A percentile compares a stretch with the other conserved stretches of the same genome.
Conservation (phyloP, 345 rosid species). For the Euphorbia peplus region DNA sequence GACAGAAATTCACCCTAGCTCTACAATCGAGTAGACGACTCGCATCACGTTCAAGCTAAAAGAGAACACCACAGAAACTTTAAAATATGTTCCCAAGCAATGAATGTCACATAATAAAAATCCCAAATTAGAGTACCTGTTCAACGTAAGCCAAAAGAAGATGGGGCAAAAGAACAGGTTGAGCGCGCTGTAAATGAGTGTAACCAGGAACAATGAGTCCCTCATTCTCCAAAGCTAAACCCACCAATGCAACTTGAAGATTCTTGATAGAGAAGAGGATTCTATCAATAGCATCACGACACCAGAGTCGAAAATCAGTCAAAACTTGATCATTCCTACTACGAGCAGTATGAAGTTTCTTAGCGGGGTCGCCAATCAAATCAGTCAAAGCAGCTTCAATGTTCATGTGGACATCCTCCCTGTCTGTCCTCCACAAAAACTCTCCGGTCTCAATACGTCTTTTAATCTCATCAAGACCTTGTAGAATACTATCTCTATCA, state of each 20-base stretch:
- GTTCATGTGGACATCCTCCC: conserved; percentile 98
- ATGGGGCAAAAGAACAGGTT: conserved; percentile 85
- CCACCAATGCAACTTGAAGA: conserved; percentile 66
- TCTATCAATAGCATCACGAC: conserved; percentile 81
- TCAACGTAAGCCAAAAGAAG: conserved; percentile 80
- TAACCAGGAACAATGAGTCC: conserved; percentile 87
- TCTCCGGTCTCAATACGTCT: conserved; percentile 53
- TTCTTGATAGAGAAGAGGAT: conserved; percentile 39
- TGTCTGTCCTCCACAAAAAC: conserved; percentile 84
- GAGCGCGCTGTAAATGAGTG: conserved; percentile 94
- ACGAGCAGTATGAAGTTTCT: conserved; percentile 92
- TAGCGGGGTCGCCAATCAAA: conserved; percentile 94
- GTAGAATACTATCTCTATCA: conserved; percentile 67
- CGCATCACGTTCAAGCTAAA: conserved; percentile 93
- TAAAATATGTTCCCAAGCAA: not conserved
- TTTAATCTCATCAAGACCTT: conserved; percentile 78
- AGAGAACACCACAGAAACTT: conserved; percentile 26
- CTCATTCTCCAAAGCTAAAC: conserved; percentile 63
- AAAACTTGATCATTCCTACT: conserved; percentile 87
- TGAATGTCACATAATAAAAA: too few relatives aligned
- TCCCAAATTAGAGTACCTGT: conserved; percentile 46
- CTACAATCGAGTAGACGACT: conserved; percentile 78
- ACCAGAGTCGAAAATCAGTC: conserved; percentile 92
- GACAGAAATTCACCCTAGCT: conserved; percentile 71
- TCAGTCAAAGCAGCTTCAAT: conserved; percentile 92